These are phyloP conservation scores for Luffa aegyptiaca DNA, from an alignment of 306 rosid species.

Conservation along the genomic window DNA sequence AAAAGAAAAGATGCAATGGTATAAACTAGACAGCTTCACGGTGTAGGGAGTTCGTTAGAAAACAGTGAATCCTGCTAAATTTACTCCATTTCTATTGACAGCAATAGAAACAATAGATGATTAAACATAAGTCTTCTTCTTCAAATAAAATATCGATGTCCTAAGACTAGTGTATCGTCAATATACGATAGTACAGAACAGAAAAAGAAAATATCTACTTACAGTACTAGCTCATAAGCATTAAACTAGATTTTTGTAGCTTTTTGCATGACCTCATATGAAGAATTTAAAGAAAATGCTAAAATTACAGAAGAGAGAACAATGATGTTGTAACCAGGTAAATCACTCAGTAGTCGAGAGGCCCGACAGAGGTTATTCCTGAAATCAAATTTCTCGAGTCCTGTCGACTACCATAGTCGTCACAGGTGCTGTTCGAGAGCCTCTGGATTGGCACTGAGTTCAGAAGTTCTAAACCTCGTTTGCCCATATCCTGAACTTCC, in stretches of 20 bases:
- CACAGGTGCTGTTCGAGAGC: slow-evolving; percentile 57
- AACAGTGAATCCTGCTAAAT: not conserved
- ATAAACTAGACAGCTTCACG: not conserved
- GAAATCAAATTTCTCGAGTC: slow-evolving; percentile 61
- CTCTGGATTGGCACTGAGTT: slow-evolving; percentile 70
- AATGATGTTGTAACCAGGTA: slow-evolving; percentile 12
- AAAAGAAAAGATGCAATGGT: too few relatives aligned
- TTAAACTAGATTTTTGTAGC: slow-evolving; percentile 39
- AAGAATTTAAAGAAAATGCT: slow-evolving; percentile 28
- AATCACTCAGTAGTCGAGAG: slow-evolving; percentile 53
- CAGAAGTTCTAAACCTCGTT: slow-evolving; percentile 61
- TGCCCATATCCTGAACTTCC: slow-evolving; percentile 92
- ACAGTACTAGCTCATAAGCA: slow-evolving; percentile 58
- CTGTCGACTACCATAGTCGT: slow-evolving; percentile 61
- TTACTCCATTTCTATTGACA: not conserved
- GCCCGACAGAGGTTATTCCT: slow-evolving; percentile 77
- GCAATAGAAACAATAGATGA: not conserved
- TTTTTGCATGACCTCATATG: slow-evolving; percentile 16
- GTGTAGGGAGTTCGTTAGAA: not conserved
- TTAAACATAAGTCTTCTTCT: not conserved
- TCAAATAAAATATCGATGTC: slow-evolving; percentile 2
- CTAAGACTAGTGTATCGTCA: not conserved
- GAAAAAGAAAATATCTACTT: slow-evolving; percentile 17
- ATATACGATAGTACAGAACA: slow-evolving; percentile 2
- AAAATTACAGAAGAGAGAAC: slow-evolving; percentile 41